Evolutionary conservation across 1,139 yeast genomes (phyloP), one percentile per base, ranked within the genome.

Genomic region (Starmera stellimalicola): DNA sequence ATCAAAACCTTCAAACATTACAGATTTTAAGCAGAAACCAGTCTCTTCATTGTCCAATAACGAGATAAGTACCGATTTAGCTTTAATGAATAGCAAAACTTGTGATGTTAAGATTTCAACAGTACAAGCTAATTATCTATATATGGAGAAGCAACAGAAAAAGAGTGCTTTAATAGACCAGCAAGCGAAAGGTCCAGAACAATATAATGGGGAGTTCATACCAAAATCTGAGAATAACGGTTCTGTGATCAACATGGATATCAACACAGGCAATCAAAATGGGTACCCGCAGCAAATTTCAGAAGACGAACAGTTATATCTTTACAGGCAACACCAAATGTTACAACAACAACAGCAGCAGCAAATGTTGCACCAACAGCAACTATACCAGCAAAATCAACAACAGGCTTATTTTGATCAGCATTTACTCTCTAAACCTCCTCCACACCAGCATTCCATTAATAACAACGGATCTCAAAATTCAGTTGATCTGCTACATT

Each of bases 21-120:
- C 28, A 15, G 28, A 12, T 20, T 26, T 31, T 14, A 6, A 18
- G 16, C 7, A 14, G 32, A 24, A 26, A 26, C 26, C 14, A 29
- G 10, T 37, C n/a, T 14, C 33, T 7, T 7, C 28, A 10, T 42
- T 42, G 4, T 15, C 37, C 2, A 32, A 37, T 1, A 18, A 35
- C 14, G 54, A 50, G 28, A 35, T 43, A 16, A 37, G 40, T 5
- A 30, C 35, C n/a, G 54, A 50, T 30, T 26, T 50, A 15, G 15
- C 24, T 1, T 9, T 45, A 6, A 33, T 49, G 10, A 33, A 33
- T 19, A 23, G 35, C 10, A n/a, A n/a, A n/a, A 29, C 37, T 2
- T 14, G 29, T 4, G 18, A 33, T 5, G 39, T 37, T 2, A 40
- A 38, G 19, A 33, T 43, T 10, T 36, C 38, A 20, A 42, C 16